phyloP scores from a whole-genome alignment of 495 filamentous ascomycete species.

The Aspergillus carlsbadensis region DNA sequence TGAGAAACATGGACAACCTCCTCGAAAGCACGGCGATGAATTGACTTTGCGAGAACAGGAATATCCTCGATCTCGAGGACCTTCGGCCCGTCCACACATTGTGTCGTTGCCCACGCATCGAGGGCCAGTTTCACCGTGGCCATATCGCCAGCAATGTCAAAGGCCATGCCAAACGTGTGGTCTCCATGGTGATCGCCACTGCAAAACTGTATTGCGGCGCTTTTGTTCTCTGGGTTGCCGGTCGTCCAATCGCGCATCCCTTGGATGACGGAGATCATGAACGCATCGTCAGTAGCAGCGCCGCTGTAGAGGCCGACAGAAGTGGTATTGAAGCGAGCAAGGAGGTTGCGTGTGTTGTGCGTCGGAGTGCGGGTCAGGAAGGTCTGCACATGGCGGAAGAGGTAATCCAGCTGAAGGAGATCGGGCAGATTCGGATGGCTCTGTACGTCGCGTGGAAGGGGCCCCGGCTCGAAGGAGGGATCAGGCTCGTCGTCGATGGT shows the following conservation, averaged over 20 bases:
- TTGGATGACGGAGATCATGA: neutral
- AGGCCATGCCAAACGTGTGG: conserved; percentile 6
- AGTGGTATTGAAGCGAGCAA: neutral
- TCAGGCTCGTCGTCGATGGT: neutral
- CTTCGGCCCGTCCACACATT: neutral
- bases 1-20: neutral
- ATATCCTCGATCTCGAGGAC: neutral
- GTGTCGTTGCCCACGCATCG: neutral
- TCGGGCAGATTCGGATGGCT: neutral
- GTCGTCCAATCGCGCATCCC: neutral
- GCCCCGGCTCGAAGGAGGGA: neutral
- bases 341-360: neutral
- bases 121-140: neutral
- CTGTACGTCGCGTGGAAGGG: neutral
- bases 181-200: neutral
- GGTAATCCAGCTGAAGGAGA: neutral
- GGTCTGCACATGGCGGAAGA: neutral
- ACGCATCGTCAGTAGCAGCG: neutral
- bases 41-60: neutral
- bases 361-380: neutral
- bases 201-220: conserved; percentile 4
- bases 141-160: neutral
- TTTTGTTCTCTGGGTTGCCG: neutral
- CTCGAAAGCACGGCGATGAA: neutral
- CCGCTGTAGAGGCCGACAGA: conserved; percentile 8